A percentile compares a stretch with the other conserved stretches of the same genome.
These are phyloP conservation scores for Ceratocystis cacaofunesta DNA, from an alignment of 2,329 filamentous ascomycete species.

Conservation along the genomic window DNA sequence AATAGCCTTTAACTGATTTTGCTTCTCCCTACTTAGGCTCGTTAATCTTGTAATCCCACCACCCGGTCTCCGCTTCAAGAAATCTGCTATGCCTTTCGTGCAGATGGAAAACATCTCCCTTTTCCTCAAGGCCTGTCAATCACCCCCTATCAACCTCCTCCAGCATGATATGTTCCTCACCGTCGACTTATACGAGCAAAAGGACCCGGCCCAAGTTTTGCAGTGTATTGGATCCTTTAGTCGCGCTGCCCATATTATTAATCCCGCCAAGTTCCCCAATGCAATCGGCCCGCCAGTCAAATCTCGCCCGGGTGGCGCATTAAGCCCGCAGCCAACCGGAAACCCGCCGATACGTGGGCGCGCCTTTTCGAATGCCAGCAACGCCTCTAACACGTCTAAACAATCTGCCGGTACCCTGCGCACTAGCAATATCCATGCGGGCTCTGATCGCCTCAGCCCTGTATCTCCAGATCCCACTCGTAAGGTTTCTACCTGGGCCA, in stretches of 20 bases:
- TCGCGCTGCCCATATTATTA: conserved; percentile 60
- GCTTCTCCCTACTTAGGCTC: conserved; percentile 38
- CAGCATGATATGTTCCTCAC: conserved; percentile 94
- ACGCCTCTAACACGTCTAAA: conserved; percentile 35
- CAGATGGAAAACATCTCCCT: conserved; percentile 99
- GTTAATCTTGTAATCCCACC: conserved; percentile 65
- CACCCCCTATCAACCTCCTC: conserved; percentile 69
- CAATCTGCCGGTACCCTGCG: conserved; percentile 31
- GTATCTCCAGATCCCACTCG: conserved; percentile 33
- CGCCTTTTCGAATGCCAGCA: conserved; percentile 43
- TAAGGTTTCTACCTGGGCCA: conserved; percentile 66
- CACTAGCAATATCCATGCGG: conserved; percentile 34
- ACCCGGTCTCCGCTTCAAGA: conserved; percentile 76
- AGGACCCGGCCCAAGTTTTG: conserved; percentile 89
- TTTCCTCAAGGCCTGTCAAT: conserved; percentile 78
- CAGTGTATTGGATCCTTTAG: conserved; percentile 90
- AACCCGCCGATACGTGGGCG: conserved; percentile 31
- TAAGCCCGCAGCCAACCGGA: conserved; percentile 56
- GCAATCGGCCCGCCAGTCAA: conserved; percentile 54
- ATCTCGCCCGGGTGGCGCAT: conserved; percentile 35
- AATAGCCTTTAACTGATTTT: neutral
- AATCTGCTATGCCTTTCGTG: conserved; percentile 90
- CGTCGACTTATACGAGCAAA: conserved; percentile 87
- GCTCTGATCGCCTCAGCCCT: conserved; percentile 45
- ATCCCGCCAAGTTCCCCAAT: conserved; percentile 58